Evolutionary conservation across 1,284 basidiomycete genomes (phyloP), one percentile per base, ranked within the genome.

Genomic region (Gomphus bonarii): DNA sequence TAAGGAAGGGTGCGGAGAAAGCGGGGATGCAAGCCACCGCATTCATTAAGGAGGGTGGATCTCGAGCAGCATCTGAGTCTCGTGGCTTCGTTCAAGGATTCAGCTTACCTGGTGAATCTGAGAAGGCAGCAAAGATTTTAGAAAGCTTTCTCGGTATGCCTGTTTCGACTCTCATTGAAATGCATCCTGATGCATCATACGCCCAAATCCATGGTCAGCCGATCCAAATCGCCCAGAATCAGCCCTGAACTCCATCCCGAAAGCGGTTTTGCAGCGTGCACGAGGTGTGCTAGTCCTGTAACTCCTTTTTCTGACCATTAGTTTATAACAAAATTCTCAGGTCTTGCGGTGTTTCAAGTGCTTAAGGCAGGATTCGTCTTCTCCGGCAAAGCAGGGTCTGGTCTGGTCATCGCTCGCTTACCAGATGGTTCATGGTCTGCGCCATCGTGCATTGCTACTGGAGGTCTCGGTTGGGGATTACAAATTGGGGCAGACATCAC

Each of bases 351-450:
- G 60, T 98, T 98, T 79, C 92, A 93, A 64, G 92, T 98, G 28
- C 73, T 97, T 69, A 91, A 91, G 70, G 92, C 91, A 6, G 94
- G 95, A 1, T 97, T 97, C 73, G 84, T 97, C 58, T 97, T 97
- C 78, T 94, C 91, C 9, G 95, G 93, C 54, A 95, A 95, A 72
- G 93, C 91, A 1, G 95, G 95, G 38, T 93, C 90, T 0, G 95
- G 95, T 9, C 73, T 99, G 59, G 94, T 99, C 67, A 88, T 97
- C 65, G 91, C 95, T 10, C 85, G 97, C 16, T 81, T 98, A 38
- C 89, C 91, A 3, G 95, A 98, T 67, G 97, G 95, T 60, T 94
- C 90, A 20, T 98, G 95, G 95, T 94, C 90, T 50, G 95, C 95
- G 1, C 95, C 95, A 0, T 93, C 88, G 46, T 97, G 95, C 72